phyloP scores from a whole-genome alignment of 2,329 filamentous ascomycete genomes.

The Alternaria alternata region DNA sequence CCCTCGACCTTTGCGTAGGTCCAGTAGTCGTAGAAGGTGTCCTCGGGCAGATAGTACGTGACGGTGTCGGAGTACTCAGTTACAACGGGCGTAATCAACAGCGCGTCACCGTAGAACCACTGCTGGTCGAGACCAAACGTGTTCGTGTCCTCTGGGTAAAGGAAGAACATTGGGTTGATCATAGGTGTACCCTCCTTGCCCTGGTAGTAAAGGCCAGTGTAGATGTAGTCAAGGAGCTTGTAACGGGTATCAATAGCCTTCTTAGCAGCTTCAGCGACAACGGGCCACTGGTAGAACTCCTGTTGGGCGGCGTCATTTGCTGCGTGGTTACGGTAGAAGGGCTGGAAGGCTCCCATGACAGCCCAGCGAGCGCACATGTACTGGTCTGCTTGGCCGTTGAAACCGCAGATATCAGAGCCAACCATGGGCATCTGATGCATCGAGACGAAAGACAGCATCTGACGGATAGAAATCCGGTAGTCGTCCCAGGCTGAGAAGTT shows the following conservation, averaged over 20 bases:
- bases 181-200: constrained; percentile 69
- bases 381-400: constrained; percentile 71
- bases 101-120: constrained; percentile 66
- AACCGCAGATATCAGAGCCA: constrained; percentile 77
- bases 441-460: constrained; percentile 57
- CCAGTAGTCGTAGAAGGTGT: constrained; percentile 69
- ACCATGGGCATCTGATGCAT: constrained; percentile 60
- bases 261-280: constrained; percentile 69
- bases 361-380: constrained; percentile 79
- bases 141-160: constrained; percentile 67
- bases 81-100: constrained; percentile 66
- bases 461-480: constrained; percentile 54
- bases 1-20: constrained; percentile 59
- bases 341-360: constrained; percentile 73
- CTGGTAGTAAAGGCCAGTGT: constrained; percentile 73
- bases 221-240: constrained; percentile 79
- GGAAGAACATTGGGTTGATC: constrained; percentile 75
- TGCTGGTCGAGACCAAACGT: constrained; percentile 63
- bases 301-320: constrained; percentile 62
- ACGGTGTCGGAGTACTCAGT: constrained; percentile 62
- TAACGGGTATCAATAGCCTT: constrained; percentile 78
- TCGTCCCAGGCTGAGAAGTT: constrained; percentile 56
- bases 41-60: constrained; percentile 64
- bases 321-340: constrained; percentile 81
- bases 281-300: constrained; percentile 76